Base-by-base conservation (phyloP, 1,139 yeast genomes). In the Meyerozyma carpophila region DNA sequence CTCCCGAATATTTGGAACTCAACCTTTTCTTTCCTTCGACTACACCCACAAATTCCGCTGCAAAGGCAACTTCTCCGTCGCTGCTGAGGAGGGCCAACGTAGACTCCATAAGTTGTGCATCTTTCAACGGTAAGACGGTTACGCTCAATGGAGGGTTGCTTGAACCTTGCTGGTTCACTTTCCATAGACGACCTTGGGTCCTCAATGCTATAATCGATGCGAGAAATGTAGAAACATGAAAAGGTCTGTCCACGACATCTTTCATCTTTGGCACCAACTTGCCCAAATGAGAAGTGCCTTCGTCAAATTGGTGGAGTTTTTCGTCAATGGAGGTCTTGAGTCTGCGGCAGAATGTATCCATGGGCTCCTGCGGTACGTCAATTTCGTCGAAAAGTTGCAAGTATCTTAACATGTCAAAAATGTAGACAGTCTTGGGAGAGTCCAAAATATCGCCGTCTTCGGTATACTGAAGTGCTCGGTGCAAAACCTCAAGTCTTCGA, bases 401-500 rank as follows among this genome's bases (percentile, higher is more conserved):
- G 65, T 68, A 50, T 14, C 65, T 56, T 34, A 72, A 66, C 20
- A 83, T 50, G 46, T 77, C 75, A 48, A 77, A 72, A 2, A 81
- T 59, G 0, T 84, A 72, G 0, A 81, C 54, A 25, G 75, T 74
- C 43, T 74, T 62, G 2, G 85, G 81, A 1, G 67, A 56, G 25
- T 59, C 62, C 16, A 63, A 47, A 9, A 63, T 41, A 41, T 66
- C 67, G 9, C 66, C 66, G 39, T 75, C 70, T 40, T 68, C 73
- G 47, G 66, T 63, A 54, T 68, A 65, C 58, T 81, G 89, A 21
- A 83, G 56, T 3, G 66, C 55, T 44, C 81, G 66, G 58, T 84
- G 87, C 25, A 83, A 53, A 3, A 69, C 52, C 55, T 81, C 84
- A 41, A 84, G 63, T 50, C 75, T 75, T 41, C 61, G 53, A 20